A percentile compares a stretch with the other conserved stretches of the same genome.
These are phyloP conservation scores for Capillidium rhysosporum DNA, from an alignment of 371 early-diverging fungal species.

Conservation along the genomic window DNA sequence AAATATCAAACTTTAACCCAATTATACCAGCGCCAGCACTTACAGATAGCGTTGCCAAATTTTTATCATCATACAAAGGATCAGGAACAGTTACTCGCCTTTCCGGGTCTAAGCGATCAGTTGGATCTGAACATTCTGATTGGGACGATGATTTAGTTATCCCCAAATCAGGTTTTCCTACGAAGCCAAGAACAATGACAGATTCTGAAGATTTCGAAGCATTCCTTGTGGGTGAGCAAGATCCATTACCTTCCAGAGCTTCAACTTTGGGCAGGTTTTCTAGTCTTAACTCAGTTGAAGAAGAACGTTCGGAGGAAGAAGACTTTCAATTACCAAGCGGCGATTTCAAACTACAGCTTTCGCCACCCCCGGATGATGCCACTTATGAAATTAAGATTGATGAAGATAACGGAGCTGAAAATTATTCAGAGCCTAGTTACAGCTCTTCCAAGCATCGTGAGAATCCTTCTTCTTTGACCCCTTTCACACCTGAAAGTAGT, in stretches of 20 bases:
- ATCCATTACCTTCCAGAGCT: background rate
- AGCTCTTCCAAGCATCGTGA: background rate
- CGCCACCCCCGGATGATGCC: background rate
- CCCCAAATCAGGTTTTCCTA: background rate
- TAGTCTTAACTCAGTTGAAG: conserved; percentile 4
- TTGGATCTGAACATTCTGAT: background rate
- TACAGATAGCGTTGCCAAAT: background rate
- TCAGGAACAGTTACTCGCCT: conserved; percentile 2
- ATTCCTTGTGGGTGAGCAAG: conserved; percentile 2
- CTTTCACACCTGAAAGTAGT: conserved; percentile 1
- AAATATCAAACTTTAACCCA: background rate
- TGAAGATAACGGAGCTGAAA: background rate
- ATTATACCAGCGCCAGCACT: background rate
- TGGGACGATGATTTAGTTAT: conserved; percentile 5
- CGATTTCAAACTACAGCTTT: background rate
- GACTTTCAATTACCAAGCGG: conserved; percentile 3
- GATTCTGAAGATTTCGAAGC: conserved; percentile 1
- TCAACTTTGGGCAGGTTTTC: conserved; percentile 1
- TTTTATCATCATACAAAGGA: conserved; percentile 1
- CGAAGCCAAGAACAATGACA: background rate
- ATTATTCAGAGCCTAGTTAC: background rate
- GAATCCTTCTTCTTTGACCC: background rate
- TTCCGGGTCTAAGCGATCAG: background rate
- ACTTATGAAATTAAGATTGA: conserved; percentile 1
- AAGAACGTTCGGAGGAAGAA: background rate